phyloP scores from a whole-genome alignment of 768 basidiomycete species.

The Lyophyllum semitale region DNA sequence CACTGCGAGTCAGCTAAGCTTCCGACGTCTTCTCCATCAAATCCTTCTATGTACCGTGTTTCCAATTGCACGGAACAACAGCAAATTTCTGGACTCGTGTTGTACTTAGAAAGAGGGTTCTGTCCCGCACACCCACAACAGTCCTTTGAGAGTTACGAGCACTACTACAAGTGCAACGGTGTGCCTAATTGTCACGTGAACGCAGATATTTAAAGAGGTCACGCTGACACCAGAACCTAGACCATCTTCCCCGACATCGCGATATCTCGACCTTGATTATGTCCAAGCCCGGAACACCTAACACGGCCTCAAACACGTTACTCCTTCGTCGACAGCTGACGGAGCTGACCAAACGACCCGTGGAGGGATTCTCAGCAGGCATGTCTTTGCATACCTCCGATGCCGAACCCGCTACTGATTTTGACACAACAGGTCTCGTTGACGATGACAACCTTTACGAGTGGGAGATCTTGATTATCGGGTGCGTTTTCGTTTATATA shows the following conservation, averaged over 20 bases:
- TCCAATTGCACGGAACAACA: too few relatives aligned
- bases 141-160: too few relatives aligned
- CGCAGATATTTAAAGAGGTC: constrained; percentile 10
- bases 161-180: too few relatives aligned
- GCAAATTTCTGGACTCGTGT: too few relatives aligned
- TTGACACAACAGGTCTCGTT: constrained; percentile 69
- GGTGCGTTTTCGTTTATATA: constrained; percentile 49
- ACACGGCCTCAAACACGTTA: constrained; percentile 47
- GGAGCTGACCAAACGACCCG: constrained; percentile 90
- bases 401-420: constrained; percentile 28
- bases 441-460: constrained; percentile 94
- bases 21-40: too few relatives aligned
- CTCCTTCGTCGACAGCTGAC: constrained; percentile 77
- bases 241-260: constrained; percentile 16
- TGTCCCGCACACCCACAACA: too few relatives aligned
- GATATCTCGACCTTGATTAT: constrained; percentile 27
- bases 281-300: constrained; percentile 45
- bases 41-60: too few relatives aligned
- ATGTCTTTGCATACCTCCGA: constrained; percentile 21
- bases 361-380: constrained; percentile 97
- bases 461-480: constrained; percentile 96
- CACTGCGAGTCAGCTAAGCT: too few relatives aligned
- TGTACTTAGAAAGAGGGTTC: too few relatives aligned
- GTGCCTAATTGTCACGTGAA: constrained; percentile 16
- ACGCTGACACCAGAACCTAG: constrained; percentile 1